Conservation (phyloP, 2,329 filamentous ascomycete species). For the Fragosphaeria purpurea region DNA sequence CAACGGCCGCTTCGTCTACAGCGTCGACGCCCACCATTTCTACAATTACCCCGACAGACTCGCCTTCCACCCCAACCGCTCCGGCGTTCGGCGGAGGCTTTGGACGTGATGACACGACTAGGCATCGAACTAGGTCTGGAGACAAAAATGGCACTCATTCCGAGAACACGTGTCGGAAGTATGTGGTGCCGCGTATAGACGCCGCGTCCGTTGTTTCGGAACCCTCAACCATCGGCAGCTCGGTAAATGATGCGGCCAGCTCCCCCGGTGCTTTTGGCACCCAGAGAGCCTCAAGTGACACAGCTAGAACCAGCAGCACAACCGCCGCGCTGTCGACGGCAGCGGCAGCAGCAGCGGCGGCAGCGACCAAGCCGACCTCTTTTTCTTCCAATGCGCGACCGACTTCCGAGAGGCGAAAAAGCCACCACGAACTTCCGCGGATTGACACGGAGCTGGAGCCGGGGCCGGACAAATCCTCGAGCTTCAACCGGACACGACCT, state of each 20-base stretch:
- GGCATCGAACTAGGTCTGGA: not conserved
- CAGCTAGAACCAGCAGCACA: not conserved
- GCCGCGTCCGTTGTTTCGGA: slow-evolving; percentile 12
- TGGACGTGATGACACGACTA: not conserved
- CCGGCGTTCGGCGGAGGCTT: not conserved
- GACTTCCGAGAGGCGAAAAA: slow-evolving; percentile 21
- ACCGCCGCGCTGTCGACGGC: not conserved
- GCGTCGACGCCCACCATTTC: not conserved
- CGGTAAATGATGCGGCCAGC: not conserved
- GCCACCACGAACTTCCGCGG: slow-evolving; percentile 32
- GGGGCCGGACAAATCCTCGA: slow-evolving; percentile 12
- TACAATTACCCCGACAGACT: not conserved
- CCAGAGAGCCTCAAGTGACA: not conserved
- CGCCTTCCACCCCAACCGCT: slow-evolving; percentile 4
- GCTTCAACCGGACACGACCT: slow-evolving; percentile 24
- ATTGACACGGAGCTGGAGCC: slow-evolving; percentile 33
- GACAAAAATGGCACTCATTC: slow-evolving; percentile 20
- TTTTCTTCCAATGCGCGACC: not conserved
- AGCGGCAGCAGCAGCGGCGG: slow-evolving; percentile 3
- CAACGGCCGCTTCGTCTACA: not conserved
- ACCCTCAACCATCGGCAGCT: not conserved
- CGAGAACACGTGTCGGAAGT: slow-evolving; percentile 34
- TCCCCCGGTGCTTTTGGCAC: not conserved
- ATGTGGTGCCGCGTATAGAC: slow-evolving; percentile 14
- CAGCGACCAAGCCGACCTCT: not conserved